Percentiles rank a stretch among this genome's conserved stretches.
Conservation (phyloP, 306 rosid genomes). For the Arachis stenosperma region DNA sequence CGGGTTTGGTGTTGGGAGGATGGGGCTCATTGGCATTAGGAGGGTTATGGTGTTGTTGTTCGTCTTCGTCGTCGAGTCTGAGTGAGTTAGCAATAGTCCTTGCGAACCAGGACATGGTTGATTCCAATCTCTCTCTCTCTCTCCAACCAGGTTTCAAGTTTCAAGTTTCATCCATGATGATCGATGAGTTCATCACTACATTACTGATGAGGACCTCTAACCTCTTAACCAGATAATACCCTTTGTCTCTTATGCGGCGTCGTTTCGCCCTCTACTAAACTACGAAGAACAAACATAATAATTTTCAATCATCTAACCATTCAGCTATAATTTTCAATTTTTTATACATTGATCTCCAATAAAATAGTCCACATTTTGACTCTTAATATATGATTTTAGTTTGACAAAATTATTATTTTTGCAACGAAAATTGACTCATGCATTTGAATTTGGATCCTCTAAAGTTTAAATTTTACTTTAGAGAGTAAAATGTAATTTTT, state of each 20-base stretch:
- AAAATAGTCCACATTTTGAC: too few species aligned
- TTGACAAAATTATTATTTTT: too few species aligned
- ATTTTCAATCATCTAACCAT: too few species aligned
- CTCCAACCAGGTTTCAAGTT: too few species aligned
- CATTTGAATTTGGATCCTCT: too few species aligned
- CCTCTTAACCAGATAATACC: constrained; percentile 29
- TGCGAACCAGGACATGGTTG: constrained; percentile 79
- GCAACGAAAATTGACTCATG: too few species aligned
- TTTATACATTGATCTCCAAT: too few species aligned
- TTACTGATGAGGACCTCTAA: constrained; percentile 12
- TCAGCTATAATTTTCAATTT: too few species aligned
- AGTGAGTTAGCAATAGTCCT: constrained; percentile 87
- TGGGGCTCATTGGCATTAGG: background rate
- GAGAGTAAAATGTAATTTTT: too few species aligned
- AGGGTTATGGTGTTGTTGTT: background rate
- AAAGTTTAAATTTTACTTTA: too few species aligned
- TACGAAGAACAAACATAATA: background rate
- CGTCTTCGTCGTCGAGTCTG: constrained; percentile 59
- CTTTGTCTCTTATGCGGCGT: constrained; percentile 32
- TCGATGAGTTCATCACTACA: constrained; percentile 11
- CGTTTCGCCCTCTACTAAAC: constrained; percentile 24
- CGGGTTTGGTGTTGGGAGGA: constrained; percentile 19
- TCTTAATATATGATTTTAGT: too few species aligned
- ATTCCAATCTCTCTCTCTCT: constrained; percentile 20
- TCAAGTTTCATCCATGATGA: background rate